Percentiles rank a stretch among this genome's conserved stretches.
phyloP scores from a whole-genome alignment of 2,329 filamentous ascomycete genomes.

The Fusarium longipes region DNA sequence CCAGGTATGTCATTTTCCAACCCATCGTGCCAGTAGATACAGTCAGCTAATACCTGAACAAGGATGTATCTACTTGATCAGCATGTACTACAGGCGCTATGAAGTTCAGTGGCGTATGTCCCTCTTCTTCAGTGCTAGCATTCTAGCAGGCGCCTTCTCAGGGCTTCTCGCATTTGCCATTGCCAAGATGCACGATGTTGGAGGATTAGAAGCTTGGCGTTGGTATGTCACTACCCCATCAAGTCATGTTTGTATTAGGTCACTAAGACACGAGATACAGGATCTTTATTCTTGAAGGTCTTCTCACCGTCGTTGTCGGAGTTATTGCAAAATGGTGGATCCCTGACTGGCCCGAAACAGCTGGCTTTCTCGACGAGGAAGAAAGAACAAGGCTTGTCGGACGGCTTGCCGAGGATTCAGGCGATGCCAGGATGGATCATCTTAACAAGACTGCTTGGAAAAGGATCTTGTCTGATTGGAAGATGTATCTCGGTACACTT shows the following conservation, averaged over 20 bases:
- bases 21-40: accelerated
- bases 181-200: constrained; percentile 15
- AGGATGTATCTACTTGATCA: constrained; percentile 8
- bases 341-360: constrained; percentile 84
- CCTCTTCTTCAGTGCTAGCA: not conserved
- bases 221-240: not conserved
- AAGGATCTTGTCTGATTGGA: constrained; percentile 68
- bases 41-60: not conserved
- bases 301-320: constrained; percentile 75
- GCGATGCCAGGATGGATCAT: constrained; percentile 20
- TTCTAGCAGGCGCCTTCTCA: not conserved
- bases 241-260: accelerated
- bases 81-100: constrained; percentile 18
- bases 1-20: not conserved
- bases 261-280: constrained; percentile 26
- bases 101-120: constrained; percentile 22
- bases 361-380: constrained; percentile 76
- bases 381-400: constrained; percentile 78
- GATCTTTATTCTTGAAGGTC: constrained; percentile 77
- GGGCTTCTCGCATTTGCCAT: constrained; percentile 3
- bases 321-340: constrained; percentile 75
- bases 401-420: constrained; percentile 61
- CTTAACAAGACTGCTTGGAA: constrained; percentile 64
- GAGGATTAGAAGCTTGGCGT: constrained; percentile 8
- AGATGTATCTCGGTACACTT: constrained; percentile 39